A percentile compares a stretch with the other conserved stretches of the same genome.
Conservation (phyloP, 1,284 basidiomycete species). For the Cutaneotrichosporon sp. region DNA sequence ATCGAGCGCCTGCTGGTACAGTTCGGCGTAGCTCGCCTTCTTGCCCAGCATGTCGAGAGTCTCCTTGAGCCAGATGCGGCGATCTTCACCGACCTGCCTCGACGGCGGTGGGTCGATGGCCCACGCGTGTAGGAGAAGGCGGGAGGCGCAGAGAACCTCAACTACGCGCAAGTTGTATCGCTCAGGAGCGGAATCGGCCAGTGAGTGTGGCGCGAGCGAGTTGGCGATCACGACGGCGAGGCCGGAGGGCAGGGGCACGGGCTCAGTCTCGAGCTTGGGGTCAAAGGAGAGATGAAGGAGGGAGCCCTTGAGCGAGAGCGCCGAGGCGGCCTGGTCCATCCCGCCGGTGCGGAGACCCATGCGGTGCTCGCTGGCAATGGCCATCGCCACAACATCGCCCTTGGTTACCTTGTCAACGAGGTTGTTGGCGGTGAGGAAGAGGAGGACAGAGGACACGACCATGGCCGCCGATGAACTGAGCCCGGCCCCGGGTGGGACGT, state of each 20-base stretch:
- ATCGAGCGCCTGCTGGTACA: slow-evolving; percentile 22
- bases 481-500: slow-evolving; percentile 77
- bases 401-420: slow-evolving; percentile 64
- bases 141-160: slow-evolving; percentile 74
- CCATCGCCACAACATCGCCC: slow-evolving; percentile 68
- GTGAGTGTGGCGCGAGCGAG: slow-evolving; percentile 78
- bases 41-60: slow-evolving; percentile 58
- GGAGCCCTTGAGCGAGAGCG: slow-evolving; percentile 66
- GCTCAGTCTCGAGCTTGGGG: slow-evolving; percentile 67
- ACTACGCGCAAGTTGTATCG: slow-evolving; percentile 85
- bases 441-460: slow-evolving; percentile 76
- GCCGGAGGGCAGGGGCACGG: slow-evolving; percentile 47
- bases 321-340: slow-evolving; percentile 70
- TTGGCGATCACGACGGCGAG: slow-evolving; percentile 75
- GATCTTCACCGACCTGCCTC: slow-evolving; percentile 16
- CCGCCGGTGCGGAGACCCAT: slow-evolving; percentile 62
- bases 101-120: slow-evolving; percentile 50
- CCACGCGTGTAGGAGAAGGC: slow-evolving; percentile 65
- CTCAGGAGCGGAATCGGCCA: slow-evolving; percentile 69
- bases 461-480: slow-evolving; percentile 72
- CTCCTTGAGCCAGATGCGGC: slow-evolving; percentile 44
- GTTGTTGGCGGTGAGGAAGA: slow-evolving; percentile 71
- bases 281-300: slow-evolving; percentile 78
- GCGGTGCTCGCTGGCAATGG: slow-evolving; percentile 76
- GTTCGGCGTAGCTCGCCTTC: slow-evolving; percentile 40